Evolutionary conservation across 257 asterid genomes (phyloP).

Genomic region (Eustoma russellianum): DNA sequence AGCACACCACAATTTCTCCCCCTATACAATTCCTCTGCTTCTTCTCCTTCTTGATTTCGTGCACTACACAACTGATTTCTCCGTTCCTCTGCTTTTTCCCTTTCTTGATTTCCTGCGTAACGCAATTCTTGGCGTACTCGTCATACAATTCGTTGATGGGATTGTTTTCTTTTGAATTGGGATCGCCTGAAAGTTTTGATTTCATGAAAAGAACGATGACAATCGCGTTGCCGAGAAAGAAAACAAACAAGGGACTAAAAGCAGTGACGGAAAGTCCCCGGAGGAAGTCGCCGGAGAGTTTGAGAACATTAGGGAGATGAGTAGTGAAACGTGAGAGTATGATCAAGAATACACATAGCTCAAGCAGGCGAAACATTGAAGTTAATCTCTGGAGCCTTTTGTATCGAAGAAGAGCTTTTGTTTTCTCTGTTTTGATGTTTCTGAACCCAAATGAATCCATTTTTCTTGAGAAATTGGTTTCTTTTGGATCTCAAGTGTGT

Average conservation of each 20-base stretch:
- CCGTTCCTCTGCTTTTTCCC: slow-evolving; percentile 19
- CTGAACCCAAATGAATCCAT: slow-evolving; percentile 28
- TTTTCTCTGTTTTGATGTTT: slow-evolving; percentile 24
- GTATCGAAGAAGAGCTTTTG: slow-evolving; percentile 12
- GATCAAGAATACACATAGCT: slow-evolving; percentile 18
- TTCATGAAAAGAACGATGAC: slow-evolving; percentile 42
- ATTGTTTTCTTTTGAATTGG: not conserved
- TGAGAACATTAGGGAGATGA: slow-evolving; percentile 25
- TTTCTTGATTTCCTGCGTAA: slow-evolving; percentile 1
- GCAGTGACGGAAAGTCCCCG: slow-evolving; percentile 32
- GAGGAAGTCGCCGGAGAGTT: slow-evolving; percentile 29
- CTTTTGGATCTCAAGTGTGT: not conserved
- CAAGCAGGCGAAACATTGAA: slow-evolving; percentile 24
- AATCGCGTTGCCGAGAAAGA: slow-evolving; percentile 60
- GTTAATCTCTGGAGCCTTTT: slow-evolving; percentile 17
- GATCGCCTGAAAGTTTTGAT: slow-evolving; percentile 28
- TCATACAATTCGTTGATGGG: slow-evolving; percentile 32
- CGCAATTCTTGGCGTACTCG: slow-evolving; percentile 37
- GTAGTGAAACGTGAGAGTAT: slow-evolving; percentile 22
- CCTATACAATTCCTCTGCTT: slow-evolving; percentile 3
- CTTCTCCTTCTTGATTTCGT: slow-evolving; percentile 9
- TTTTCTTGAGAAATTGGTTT: not conserved
- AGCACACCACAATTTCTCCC: not conserved
- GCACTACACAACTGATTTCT: slow-evolving; percentile 2
- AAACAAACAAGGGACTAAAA: slow-evolving; percentile 50